Evolutionary conservation across 768 basidiomycete genomes (phyloP).

Genomic region (Boletus bicolor): DNA sequence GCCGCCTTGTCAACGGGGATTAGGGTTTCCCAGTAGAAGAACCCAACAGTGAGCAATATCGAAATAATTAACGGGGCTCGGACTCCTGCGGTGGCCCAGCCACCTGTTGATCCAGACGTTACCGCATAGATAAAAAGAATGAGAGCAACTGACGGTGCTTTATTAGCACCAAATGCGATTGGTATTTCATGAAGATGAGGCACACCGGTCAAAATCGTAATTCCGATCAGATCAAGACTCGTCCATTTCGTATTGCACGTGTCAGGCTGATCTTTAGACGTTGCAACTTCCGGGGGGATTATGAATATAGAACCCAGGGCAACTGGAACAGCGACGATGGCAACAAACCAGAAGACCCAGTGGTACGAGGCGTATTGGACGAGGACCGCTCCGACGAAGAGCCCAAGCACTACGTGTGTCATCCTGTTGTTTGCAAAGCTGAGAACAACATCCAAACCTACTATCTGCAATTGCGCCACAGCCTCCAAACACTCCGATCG

Average conservation of each 20-base stretch:
- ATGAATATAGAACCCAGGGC: conserved; percentile 32
- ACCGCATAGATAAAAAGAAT: conserved; percentile 42
- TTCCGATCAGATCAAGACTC: conserved; percentile 38
- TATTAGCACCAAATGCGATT: background rate
- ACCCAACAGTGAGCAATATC: conserved; percentile 36
- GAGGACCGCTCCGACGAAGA: conserved; percentile 45
- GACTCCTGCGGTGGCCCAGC: conserved; percentile 47
- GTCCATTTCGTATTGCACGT: conserved; percentile 20
- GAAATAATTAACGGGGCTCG: conserved; percentile 47
- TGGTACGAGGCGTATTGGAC: conserved; percentile 40
- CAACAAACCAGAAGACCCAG: conserved; percentile 51
- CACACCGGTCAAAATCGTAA: conserved; percentile 37
- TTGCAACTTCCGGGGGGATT: conserved; percentile 29
- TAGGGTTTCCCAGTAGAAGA: conserved; percentile 50
- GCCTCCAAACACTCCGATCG: conserved; percentile 46
- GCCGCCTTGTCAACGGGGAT: conserved; percentile 41
- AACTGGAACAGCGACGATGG: conserved; percentile 37
- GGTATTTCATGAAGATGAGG: background rate
- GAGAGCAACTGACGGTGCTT: conserved; percentile 28
- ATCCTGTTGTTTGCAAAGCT: background rate
- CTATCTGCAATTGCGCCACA: conserved; percentile 47
- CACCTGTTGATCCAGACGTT: conserved; percentile 45
- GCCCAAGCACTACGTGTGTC: conserved; percentile 34
- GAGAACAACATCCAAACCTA: background rate
- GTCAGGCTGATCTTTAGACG: conserved; percentile 1